Evolutionary conservation across 352 stramenopile genomes (phyloP), one percentile per base, ranked within the genome.

Genomic region (Pythium guiyangense): DNA sequence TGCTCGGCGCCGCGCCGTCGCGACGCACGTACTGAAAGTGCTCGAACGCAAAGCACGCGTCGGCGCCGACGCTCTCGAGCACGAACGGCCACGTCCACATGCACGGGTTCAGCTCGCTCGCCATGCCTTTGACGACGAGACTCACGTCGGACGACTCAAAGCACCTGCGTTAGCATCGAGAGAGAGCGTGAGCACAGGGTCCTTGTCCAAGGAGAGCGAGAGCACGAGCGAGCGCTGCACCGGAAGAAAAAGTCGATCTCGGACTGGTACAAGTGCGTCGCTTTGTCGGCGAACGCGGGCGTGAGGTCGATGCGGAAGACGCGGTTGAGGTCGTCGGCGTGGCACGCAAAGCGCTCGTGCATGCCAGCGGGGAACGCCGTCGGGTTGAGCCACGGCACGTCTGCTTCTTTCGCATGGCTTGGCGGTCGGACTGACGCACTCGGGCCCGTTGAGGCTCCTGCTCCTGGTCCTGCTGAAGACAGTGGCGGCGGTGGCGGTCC

Each of bases 81-180:
- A 92, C 85, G 54, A 90, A 92, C 6, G 82, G 75, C 79, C 79
- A 92, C 12, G 77, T 74, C 82, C 82, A 92, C 39, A 92, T 83
- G 58, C 89, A 89, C 70, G 82, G 79, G 53, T 88, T 92, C 52
- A 92, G 62, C 44, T 89, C 79, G 51, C 77, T 92, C 18, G 70
- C 75, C 77, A 92, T 90, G 29, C 82, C 82, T 53, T 92, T 92
- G 27, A 92, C 77, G 15, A 89, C 74, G 14, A 92, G 59, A 43
- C 76, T 92, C 35, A 88, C 82, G 48, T 87, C 78, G n/a, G 82
- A 67, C 17, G 79, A 89, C 54, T 92, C 79, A 49, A 92, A 90
- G 60, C 78, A 88, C 49, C 68, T 76, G 31, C 9, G 54, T 18
- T 6, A 51, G 40, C 20, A 49, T 17, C 14, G 43, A 29, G 9